Conservation (phyloP, 176 grass and related monocot genomes). For the Guadua angustifolia region DNA sequence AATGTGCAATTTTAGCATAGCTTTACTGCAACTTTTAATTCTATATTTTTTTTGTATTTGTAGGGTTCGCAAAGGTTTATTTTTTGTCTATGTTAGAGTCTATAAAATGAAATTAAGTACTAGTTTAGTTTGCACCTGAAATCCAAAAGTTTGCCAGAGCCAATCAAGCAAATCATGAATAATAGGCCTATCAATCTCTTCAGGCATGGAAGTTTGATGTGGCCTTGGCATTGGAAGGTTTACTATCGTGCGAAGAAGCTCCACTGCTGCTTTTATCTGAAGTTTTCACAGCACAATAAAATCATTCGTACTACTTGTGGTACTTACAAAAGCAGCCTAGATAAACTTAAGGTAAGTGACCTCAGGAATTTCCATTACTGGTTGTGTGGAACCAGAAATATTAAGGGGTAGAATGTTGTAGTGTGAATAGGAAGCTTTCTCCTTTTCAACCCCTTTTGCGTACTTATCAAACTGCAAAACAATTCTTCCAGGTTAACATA, state of each 20-base stretch:
- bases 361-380: constrained; percentile 91
- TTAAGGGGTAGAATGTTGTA: no score
- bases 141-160: constrained; percentile 83
- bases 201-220: constrained; percentile 24
- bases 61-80: no score
- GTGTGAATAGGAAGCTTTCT: constrained; percentile 86
- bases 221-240: constrained; percentile 56
- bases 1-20: no score
- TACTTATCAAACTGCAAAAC: constrained; percentile 60
- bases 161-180: constrained; percentile 90
- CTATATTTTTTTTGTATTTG: no score
- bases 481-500: constrained; percentile 13
- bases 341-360: constrained; percentile 49
- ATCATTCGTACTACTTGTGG: neutral
- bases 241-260: constrained; percentile 44
- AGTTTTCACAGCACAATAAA: neutral
- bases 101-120: neutral
- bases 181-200: neutral
- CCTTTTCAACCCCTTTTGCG: neutral
- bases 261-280: constrained; percentile 87
- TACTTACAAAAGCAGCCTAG: constrained; percentile 1
- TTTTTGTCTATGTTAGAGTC: no score
- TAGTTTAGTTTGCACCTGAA: constrained; percentile 71
- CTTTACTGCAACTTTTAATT: no score
- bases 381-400: constrained; percentile 55